Conservation (phyloP, 202 grass and related monocot species). For the Eragrostis tef region DNA sequence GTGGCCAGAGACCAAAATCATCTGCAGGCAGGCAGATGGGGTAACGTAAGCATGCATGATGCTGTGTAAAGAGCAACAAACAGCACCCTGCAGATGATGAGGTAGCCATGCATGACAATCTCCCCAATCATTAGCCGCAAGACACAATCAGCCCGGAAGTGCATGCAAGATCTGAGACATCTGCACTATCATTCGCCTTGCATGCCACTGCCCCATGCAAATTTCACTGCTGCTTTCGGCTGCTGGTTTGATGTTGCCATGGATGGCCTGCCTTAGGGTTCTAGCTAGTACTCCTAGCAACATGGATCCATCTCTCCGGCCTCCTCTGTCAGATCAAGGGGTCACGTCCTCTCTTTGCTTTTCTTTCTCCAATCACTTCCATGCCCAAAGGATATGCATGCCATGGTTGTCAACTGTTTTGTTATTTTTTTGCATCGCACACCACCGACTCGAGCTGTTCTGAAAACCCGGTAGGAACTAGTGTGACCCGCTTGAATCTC, state of each 20-base stretch:
- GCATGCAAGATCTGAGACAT: slow-evolving; percentile 31
- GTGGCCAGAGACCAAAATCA: too few relatives aligned
- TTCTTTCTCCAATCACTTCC: slow-evolving; percentile 51
- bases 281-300: background rate
- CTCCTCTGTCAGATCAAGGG: slow-evolving; percentile 31
- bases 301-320: slow-evolving; percentile 27
- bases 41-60: slow-evolving; percentile 13
- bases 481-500: background rate
- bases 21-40: background rate
- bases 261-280: slow-evolving; percentile 29
- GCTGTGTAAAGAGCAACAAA: slow-evolving; percentile 14
- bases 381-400: slow-evolving; percentile 35
- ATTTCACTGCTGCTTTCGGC: background rate
- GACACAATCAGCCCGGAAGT: slow-evolving; percentile 43
- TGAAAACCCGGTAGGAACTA: background rate
- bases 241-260: background rate
- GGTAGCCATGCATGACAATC: slow-evolving; percentile 19
- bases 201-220: slow-evolving; percentile 27
- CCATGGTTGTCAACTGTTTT: slow-evolving; percentile 6
- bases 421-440: background rate
- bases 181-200: slow-evolving; percentile 26
- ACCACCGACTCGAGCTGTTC: background rate
- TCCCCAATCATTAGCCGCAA: slow-evolving; percentile 36
- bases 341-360: slow-evolving; percentile 44
- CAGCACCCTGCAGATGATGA: slow-evolving; percentile 17